phyloP scores from a whole-genome alignment of 2,329 filamentous ascomycete genomes.

The Fusarium staphyleae region DNA sequence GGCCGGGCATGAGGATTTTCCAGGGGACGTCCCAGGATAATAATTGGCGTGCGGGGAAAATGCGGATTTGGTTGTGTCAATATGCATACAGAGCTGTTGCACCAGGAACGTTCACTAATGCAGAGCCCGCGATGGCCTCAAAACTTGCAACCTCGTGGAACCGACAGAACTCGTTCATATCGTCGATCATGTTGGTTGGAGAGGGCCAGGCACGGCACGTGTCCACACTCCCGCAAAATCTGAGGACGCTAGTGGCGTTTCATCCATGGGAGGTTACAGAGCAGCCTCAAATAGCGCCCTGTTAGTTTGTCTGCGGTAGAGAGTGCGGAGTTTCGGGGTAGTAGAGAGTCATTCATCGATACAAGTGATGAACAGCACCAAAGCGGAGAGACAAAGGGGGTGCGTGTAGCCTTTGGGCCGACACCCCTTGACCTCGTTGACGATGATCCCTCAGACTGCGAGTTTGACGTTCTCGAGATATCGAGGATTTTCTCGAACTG shows the following conservation, averaged over 20 bases:
- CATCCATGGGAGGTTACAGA: background rate
- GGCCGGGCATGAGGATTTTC: background rate
- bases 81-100: background rate
- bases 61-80: background rate
- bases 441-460: too few species aligned
- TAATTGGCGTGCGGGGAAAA: background rate
- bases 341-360: background rate
- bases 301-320: too few species aligned
- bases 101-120: background rate
- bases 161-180: background rate
- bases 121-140: background rate
- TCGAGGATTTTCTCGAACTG: too few species aligned
- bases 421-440: too few species aligned
- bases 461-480: too few species aligned
- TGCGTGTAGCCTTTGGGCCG: too few species aligned
- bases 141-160: background rate
- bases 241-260: conserved; percentile 10
- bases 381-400: too few species aligned
- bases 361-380: background rate
- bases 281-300: too few species aligned
- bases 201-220: conserved; percentile 27
- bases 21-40: background rate
- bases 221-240: conserved; percentile 8
- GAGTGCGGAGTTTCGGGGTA: background rate
- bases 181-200: conserved; percentile 27